phyloP scores from a whole-genome alignment of 208 protist genomes.

The Endotrypanum monterogeii region DNA sequence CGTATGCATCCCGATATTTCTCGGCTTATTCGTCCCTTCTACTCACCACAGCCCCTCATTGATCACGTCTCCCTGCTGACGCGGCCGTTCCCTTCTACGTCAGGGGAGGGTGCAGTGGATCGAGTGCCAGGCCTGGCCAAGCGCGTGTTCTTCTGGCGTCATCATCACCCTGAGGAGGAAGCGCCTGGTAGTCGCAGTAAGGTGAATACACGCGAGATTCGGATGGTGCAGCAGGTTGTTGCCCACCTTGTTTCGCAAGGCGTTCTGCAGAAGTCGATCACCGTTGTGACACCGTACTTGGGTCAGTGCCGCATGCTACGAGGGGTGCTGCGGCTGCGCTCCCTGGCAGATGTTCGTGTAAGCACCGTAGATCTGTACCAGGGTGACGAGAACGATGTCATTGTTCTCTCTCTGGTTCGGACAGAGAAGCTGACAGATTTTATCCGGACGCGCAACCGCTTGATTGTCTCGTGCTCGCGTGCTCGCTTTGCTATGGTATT shows the following conservation, averaged over 20 bases:
- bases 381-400: conserved; percentile 94
- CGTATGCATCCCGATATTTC: conserved; percentile 91
- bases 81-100: conserved; percentile 63
- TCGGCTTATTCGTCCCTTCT: conserved; percentile 86
- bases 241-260: conserved; percentile 77
- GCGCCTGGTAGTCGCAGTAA: conserved; percentile 81
- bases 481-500: conserved; percentile 92
- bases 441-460: conserved; percentile 90
- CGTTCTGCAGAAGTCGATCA: conserved; percentile 90
- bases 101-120: conserved; percentile 34
- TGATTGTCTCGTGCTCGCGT: conserved; percentile 95
- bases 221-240: conserved; percentile 78
- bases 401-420: conserved; percentile 94
- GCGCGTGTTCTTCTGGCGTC: conserved; percentile 90
- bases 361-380: conserved; percentile 96
- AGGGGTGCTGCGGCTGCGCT: conserved; percentile 67
- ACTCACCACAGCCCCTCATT: conserved; percentile 59
- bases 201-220: conserved; percentile 83
- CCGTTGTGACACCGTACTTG: conserved; percentile 94
- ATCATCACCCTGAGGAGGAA: conserved; percentile 83
- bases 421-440: conserved; percentile 95
- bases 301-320: conserved; percentile 90
- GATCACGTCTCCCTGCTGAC: conserved; percentile 59
- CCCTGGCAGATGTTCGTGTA: conserved; percentile 75
- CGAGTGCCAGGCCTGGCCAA: conserved; percentile 67